These are phyloP conservation scores for Beauveria australis DNA, from an alignment of 2,329 filamentous ascomycete genomes.

Conservation along the genomic window DNA sequence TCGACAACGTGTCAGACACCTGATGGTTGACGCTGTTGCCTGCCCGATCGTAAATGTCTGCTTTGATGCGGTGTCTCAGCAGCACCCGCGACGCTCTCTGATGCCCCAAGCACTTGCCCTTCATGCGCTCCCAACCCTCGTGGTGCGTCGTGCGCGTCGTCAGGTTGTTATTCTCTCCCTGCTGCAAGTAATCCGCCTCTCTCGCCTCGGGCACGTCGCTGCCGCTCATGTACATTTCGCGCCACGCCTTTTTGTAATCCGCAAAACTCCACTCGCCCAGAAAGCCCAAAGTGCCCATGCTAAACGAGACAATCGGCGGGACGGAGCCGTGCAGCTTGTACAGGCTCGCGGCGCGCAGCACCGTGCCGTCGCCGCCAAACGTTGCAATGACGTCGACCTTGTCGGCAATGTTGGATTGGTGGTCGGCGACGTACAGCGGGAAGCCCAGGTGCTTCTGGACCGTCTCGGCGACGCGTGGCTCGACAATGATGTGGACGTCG, in stretches of 20 bases:
- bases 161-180: constrained; percentile 19
- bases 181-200: constrained; percentile 31
- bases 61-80: constrained; percentile 76
- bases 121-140: constrained; percentile 60
- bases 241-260: constrained; percentile 86
- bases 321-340: constrained; percentile 66
- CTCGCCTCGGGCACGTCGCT: constrained; percentile 40
- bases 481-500: constrained; percentile 72
- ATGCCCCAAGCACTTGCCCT: constrained; percentile 73
- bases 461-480: constrained; percentile 62
- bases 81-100: constrained; percentile 71
- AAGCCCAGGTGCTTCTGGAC: constrained; percentile 65
- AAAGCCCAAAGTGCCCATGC: constrained; percentile 94
- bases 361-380: constrained; percentile 87
- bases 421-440: constrained; percentile 57
- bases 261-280: constrained; percentile 93
- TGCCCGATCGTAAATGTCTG: constrained; percentile 69
- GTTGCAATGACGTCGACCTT: constrained; percentile 88
- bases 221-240: constrained; percentile 81
- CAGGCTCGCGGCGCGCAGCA: constrained; percentile 69
- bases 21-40: constrained; percentile 52
- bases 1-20: constrained; percentile 37
- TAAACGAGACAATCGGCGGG: constrained; percentile 87
- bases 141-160: constrained; percentile 15
- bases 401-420: constrained; percentile 50